Evolutionary conservation across 495 filamentous ascomycete species (phyloP).

Genomic region (Trichoderma parareesei): DNA sequence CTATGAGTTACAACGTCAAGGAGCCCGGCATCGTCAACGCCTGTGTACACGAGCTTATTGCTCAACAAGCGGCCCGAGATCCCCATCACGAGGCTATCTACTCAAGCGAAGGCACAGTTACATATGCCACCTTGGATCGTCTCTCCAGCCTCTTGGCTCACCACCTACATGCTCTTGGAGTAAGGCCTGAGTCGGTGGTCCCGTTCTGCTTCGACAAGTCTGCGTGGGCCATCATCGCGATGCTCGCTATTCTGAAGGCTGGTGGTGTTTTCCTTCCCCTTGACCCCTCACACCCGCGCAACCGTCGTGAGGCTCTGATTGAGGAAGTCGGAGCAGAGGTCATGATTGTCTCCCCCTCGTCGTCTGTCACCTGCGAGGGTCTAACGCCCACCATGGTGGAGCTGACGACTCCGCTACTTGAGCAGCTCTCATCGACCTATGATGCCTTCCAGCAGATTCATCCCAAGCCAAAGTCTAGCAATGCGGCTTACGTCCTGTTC

Average conservation of each 20-base stretch:
- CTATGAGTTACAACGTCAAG: not conserved
- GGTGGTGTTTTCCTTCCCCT: constrained; percentile 9
- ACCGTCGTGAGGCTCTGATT: not conserved
- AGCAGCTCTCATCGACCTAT: not conserved
- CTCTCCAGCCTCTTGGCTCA: constrained; percentile 26
- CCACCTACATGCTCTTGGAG: constrained; percentile 27
- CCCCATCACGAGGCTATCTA: constrained; percentile 6
- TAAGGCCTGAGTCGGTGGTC: constrained; percentile 34
- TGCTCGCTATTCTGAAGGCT: constrained; percentile 37
- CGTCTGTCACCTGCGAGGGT: not conserved
- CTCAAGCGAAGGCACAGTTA: constrained; percentile 1
- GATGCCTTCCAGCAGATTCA: constrained; percentile 1
- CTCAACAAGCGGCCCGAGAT: not conserved
- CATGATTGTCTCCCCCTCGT: not conserved
- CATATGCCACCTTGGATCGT: constrained; percentile 7
- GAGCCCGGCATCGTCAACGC: not conserved
- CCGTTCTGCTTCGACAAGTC: constrained; percentile 40
- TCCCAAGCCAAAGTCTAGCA: constrained; percentile 20
- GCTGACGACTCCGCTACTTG: not conserved
- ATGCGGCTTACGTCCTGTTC: constrained; percentile 18
- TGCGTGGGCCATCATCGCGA: constrained; percentile 36
- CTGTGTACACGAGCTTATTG: constrained; percentile 10
- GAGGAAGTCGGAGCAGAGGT: constrained; percentile 2
- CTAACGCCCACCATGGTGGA: not conserved
- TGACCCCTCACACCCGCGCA: constrained; percentile 3